phyloP scores from a whole-genome alignment of 2,329 filamentous ascomycete species.

The Huntiella bhutanensis region DNA sequence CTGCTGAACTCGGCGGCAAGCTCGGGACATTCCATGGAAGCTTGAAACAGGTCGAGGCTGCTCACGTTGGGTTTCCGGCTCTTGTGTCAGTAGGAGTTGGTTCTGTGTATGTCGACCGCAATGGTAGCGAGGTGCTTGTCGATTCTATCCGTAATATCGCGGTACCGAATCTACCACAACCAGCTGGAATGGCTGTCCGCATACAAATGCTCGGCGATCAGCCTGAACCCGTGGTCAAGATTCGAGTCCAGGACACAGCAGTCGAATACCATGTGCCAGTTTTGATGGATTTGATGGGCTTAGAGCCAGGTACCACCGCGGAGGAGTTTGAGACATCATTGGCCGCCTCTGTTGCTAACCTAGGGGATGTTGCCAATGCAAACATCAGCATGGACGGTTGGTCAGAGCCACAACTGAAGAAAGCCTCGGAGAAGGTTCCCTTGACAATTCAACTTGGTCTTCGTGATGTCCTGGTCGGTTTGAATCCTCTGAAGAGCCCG shows the following conservation, averaged over 20 bases:
- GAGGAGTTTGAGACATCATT: slow-evolving; percentile 60
- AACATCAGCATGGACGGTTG: slow-evolving; percentile 18
- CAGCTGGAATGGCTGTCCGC: slow-evolving; percentile 46
- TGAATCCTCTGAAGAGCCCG: slow-evolving; percentile 58
- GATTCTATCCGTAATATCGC: slow-evolving; percentile 24
- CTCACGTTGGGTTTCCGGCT: slow-evolving; percentile 69
- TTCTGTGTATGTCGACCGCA: slow-evolving; percentile 41
- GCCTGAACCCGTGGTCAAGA: slow-evolving; percentile 73
- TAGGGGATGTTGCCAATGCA: slow-evolving; percentile 45
- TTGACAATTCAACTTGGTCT: slow-evolving; percentile 57
- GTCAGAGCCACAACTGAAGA: slow-evolving; percentile 14
- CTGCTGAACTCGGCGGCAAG: slow-evolving; percentile 44
- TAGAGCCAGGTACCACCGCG: slow-evolving; percentile 45
- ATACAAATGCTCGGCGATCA: slow-evolving; percentile 82
- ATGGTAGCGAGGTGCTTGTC: slow-evolving; percentile 52
- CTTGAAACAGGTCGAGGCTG: slow-evolving; percentile 47
- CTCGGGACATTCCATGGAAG: slow-evolving; percentile 45
- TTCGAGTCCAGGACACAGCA: slow-evolving; percentile 68
- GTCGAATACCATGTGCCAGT: slow-evolving; percentile 81
- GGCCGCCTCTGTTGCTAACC: slow-evolving; percentile 59
- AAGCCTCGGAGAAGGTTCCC: slow-evolving; percentile 25
- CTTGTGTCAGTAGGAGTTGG: slow-evolving; percentile 62
- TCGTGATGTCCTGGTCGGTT: slow-evolving; percentile 60
- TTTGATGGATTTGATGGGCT: slow-evolving; percentile 57
- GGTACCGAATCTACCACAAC: slow-evolving; percentile 15